Base-by-base conservation (phyloP, 2,329 filamentous ascomycete genomes). In the Microdochium paspali region DNA sequence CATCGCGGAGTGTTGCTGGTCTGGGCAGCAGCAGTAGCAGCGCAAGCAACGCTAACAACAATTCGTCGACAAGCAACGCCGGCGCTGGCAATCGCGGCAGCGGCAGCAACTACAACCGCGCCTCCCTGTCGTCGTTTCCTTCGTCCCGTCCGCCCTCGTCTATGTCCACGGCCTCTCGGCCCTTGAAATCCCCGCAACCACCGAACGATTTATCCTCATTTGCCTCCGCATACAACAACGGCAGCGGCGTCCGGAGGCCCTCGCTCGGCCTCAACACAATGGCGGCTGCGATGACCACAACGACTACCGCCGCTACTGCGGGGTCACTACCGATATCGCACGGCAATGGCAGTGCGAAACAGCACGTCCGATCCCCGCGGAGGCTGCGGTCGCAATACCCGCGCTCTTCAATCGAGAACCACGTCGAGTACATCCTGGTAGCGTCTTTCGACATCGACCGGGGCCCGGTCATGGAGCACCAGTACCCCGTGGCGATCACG, bases 391-490 rank as follows among this genome's bases (percentile, higher is more conserved):
- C 86, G 20, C 86, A 90, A 58, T 90, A 90, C 59, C 86, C 86
- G 15, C 74, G 81, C n/a, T 76, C 84, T 48, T 78, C 81, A 10
- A 71, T 73, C 5, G 85, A 97, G 64, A 94, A 93, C 59, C 93
- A 98, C 84, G 93, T 98, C 68, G 93, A 98, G 64, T 98, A 97
- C 62, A 97, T 98, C 46, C 74, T 98, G 46, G 93, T 98, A 47
- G 93, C 93, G 3, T 95, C 90, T 2, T 98, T 98, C 67, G 90
- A 97, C 66, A 95, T 97, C 58, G 91, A 97, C 65, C 83, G 88
- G 46, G 93, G 93, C 3, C 91, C 91, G 44, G 83, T 96, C 57
- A 97, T 98, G 93, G 93, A 98, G 63, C 90, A 98, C 63, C 93
- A 98, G 63, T 98, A 91, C 62, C 93, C 93, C 0, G 84, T 88